These are phyloP conservation scores for Neurospora crassa DNA, from an alignment of 2,329 filamentous ascomycete species.

Conservation along the genomic window DNA sequence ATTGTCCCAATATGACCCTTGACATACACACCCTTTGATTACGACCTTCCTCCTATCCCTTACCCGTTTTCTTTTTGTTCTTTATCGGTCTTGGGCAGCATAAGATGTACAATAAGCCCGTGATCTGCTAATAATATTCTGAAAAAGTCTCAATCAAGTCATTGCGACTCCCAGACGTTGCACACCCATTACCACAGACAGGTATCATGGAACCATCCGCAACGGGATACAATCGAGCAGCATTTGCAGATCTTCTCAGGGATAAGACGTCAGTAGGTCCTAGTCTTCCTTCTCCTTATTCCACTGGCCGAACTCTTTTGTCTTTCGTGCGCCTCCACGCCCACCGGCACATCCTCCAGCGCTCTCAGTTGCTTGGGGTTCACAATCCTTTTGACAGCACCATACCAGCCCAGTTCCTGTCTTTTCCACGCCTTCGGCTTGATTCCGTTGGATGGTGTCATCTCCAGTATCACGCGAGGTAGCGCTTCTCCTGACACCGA, in stretches of 20 bases:
- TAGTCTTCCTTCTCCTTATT: conserved; percentile 5
- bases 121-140: neutral
- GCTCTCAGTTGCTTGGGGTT: conserved; percentile 16
- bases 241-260: neutral
- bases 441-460: conserved; percentile 16
- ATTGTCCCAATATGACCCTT: neutral
- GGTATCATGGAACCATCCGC: neutral
- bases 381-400: conserved; percentile 33
- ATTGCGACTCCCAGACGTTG: neutral
- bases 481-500: neutral
- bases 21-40: neutral
- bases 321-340: conserved; percentile 7
- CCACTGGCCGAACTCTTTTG: neutral
- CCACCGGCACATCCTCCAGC: conserved; percentile 15
- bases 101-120: neutral
- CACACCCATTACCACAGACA: neutral
- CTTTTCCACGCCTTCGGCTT: conserved; percentile 30
- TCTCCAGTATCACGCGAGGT: conserved; percentile 24
- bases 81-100: neutral
- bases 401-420: conserved; percentile 35
- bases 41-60: neutral
- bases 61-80: neutral
- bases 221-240: neutral
- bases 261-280: neutral
- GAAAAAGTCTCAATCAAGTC: neutral